Evolutionary conservation across 2,329 filamentous ascomycete genomes (phyloP), one percentile per base, ranked within the genome.

Genomic region (Fusarium illudens): DNA sequence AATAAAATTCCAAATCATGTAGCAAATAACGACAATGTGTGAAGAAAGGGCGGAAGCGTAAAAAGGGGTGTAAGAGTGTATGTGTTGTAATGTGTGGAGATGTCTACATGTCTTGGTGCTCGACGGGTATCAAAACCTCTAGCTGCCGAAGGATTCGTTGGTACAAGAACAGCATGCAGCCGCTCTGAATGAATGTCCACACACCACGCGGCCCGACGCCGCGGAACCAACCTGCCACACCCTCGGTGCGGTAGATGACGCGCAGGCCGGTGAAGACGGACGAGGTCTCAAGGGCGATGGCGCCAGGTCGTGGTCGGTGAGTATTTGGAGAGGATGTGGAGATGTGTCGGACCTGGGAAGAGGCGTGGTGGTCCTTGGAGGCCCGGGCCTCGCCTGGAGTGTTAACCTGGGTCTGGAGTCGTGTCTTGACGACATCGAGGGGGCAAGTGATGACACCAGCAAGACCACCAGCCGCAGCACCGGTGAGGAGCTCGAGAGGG

Each of bases 111-210:
- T 71, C 68, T 44, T 78, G 57, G 8, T 58, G 64, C 59, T 79
- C 78, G 13, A 70, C 55, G 3, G 79, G 79, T 61, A 75, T 73
- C 76, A 81, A 81, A 37, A 79, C 71, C 59, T 94, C 91, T 70
- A 98, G 86, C 79, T 90, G 88, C 74, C 91, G 90, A 76, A 98
- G 81, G 58, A 98, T 83, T 63, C 90, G 91, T 81, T 98, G 95
- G 79, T 98, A 98, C 78, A 97, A 84, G 72, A 98, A 94, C 76
- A 98, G 84, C 95, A 98, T 98, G 70, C 93, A 97, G 39, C 94
- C 92, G 75, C 92, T 97, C 82, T 99, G 96, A 60, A 98, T 93
- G 75, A 95, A 97, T 20, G 96, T 99, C 96, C 96, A 99, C 13
- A 98, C 93, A 60, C 91, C 91, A 56, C 96, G 88, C 2, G 96